Evolutionary conservation across 2,329 filamentous ascomycete species (phyloP).

Genomic region (Diaporthe australafricana): DNA sequence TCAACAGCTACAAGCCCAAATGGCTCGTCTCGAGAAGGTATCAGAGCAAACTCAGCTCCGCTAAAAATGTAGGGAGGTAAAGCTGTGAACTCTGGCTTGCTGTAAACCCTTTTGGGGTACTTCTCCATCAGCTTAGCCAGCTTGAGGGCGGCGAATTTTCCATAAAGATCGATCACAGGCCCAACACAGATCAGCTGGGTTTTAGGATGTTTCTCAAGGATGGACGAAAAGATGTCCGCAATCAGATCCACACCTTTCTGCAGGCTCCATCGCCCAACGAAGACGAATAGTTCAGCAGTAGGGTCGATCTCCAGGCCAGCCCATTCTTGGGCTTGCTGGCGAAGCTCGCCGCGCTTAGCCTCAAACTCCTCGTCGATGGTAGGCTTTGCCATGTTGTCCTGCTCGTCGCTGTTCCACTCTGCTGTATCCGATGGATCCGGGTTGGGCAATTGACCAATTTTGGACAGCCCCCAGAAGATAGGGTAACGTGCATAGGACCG

Average conservation of each 20-base stretch:
- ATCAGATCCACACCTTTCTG: slow-evolving; percentile 77
- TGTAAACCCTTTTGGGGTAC: slow-evolving; percentile 74
- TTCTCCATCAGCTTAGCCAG: slow-evolving; percentile 72
- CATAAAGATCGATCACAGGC: slow-evolving; percentile 75
- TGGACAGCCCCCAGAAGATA: slow-evolving; percentile 75
- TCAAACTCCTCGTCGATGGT: slow-evolving; percentile 69
- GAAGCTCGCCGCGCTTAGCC: slow-evolving; percentile 62
- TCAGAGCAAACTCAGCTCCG: slow-evolving; percentile 75
- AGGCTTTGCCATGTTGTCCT: slow-evolving; percentile 58
- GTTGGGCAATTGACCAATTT: slow-evolving; percentile 72
- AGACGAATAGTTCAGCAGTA: slow-evolving; percentile 73
- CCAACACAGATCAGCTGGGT: slow-evolving; percentile 73
- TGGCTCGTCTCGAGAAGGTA: slow-evolving; percentile 76
- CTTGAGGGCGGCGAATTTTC: slow-evolving; percentile 75
- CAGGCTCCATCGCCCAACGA: slow-evolving; percentile 76
- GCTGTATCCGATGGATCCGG: slow-evolving; percentile 74
- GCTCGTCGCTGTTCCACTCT: slow-evolving; percentile 65
- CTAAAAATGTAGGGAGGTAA: slow-evolving; percentile 76
- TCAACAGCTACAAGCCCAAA: slow-evolving; percentile 77
- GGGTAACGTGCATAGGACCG: slow-evolving; percentile 75
- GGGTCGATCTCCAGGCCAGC: slow-evolving; percentile 71
- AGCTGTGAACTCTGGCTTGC: slow-evolving; percentile 76
- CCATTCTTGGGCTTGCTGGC: slow-evolving; percentile 75
- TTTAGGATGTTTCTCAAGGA: slow-evolving; percentile 69
- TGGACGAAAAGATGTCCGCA: slow-evolving; percentile 73